Conservation (phyloP, 2,329 filamentous ascomycete species). For the Chaetomium sp. region DNA sequence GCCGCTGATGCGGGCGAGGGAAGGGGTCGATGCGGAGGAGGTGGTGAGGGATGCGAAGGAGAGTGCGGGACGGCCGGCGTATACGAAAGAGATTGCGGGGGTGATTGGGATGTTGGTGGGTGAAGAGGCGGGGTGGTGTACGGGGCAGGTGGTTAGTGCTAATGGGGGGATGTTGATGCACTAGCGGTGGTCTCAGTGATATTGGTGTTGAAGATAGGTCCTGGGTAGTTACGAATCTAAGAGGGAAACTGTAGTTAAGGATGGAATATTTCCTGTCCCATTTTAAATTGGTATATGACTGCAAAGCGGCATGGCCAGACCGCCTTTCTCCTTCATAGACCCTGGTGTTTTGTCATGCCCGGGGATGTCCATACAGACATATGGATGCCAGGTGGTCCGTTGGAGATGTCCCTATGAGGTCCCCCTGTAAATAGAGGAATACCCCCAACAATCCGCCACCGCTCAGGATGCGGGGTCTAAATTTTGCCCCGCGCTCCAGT, state of each 20-base stretch:
- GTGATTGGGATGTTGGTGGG: conserved; percentile 71
- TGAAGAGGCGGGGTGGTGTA: conserved; percentile 68
- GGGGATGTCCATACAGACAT: no score
- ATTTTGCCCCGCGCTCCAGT: conserved; percentile 13
- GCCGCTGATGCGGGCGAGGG: conserved; percentile 56
- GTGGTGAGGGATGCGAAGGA: conserved; percentile 53
- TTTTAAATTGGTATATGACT: no score
- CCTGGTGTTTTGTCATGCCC: no score
- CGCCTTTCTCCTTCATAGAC: no score
- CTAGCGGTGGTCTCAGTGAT: conserved; percentile 12
- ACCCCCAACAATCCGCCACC: not conserved
- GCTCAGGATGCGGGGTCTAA: conserved; percentile 12
- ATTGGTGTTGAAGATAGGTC: not conserved
- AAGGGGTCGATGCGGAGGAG: conserved; percentile 54
- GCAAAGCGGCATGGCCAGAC: no score
- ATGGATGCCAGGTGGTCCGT: no score
- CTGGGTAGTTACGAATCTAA: not conserved
- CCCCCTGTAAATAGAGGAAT: no score
- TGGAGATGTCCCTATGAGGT: no score
- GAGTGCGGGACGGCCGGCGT: conserved; percentile 54
- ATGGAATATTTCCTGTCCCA: no score
- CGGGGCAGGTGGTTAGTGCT: conserved; percentile 71
- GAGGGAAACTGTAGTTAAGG: not conserved
- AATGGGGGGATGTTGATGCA: conserved; percentile 63
- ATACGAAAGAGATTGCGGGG: conserved; percentile 65